Percentiles rank a stretch among this genome's conserved stretches.
Evolutionary conservation across 108 stramenopile species (phyloP).

Genomic region (Nitzschia sp.): DNA sequence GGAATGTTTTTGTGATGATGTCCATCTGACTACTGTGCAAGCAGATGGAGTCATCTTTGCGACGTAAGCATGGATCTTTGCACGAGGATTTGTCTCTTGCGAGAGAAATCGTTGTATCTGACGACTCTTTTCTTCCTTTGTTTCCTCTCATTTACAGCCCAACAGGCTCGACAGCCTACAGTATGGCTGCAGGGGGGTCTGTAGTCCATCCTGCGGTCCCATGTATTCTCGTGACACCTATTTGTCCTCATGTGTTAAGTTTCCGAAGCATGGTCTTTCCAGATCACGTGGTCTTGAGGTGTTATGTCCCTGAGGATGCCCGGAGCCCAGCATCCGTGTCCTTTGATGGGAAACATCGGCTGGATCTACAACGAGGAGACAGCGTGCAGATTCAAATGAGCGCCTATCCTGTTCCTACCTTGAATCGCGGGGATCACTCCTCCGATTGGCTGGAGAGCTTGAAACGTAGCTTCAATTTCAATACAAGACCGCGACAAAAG

Average conservation of each 20-base stretch:
- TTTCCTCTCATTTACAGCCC: constrained; percentile 61
- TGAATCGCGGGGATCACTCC: constrained; percentile 85
- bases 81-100: neutral
- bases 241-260: constrained; percentile 95
- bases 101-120: neutral
- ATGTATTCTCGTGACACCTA: constrained; percentile 93
- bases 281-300: constrained; percentile 85
- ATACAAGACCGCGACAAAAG: constrained; percentile 72
- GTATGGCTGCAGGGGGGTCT: constrained; percentile 94
- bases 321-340: constrained; percentile 86
- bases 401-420: constrained; percentile 88
- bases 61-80: constrained; percentile 43
- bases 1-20: constrained; percentile 92
- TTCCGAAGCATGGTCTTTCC: constrained; percentile 97
- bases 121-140: neutral
- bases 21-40: constrained; percentile 93
- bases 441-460: constrained; percentile 84
- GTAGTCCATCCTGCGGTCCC: constrained; percentile 98
- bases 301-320: constrained; percentile 86
- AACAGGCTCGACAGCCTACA: constrained; percentile 96
- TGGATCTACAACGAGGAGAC: constrained; percentile 87
- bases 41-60: constrained; percentile 96
- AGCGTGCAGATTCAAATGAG: constrained; percentile 88
- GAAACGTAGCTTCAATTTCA: constrained; percentile 88
- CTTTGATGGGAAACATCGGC: constrained; percentile 93